phyloP scores from a whole-genome alignment of 1,139 yeast genomes.

The Geotrichum macrosporum region DNA sequence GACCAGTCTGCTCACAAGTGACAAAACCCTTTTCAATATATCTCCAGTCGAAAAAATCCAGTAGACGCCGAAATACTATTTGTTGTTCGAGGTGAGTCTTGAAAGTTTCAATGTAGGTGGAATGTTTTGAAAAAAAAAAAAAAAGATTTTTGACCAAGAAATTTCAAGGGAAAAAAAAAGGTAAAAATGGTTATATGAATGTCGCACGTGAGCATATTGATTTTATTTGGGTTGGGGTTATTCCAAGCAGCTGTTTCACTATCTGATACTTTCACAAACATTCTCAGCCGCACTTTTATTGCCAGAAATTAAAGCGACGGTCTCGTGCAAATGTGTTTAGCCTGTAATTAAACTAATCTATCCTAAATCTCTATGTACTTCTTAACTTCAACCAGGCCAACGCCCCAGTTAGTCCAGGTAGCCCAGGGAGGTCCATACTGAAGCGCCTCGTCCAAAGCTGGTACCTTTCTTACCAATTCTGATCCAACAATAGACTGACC shows the following conservation, averaged over 20 bases:
- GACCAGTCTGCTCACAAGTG: no score
- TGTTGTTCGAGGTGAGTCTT: background rate
- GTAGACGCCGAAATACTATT: background rate
- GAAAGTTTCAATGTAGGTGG: background rate
- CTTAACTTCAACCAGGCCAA: constrained; percentile 60
- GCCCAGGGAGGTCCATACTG: constrained; percentile 61
- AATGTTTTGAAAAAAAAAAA: background rate
- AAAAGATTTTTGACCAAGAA: background rate
- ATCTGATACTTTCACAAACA: no score
- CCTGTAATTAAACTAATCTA: no score
- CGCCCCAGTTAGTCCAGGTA: constrained; percentile 59
- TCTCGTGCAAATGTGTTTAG: no score
- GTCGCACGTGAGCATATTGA: no score
- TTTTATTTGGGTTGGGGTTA: background rate
- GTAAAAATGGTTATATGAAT: background rate
- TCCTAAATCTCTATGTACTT: constrained; percentile 44
- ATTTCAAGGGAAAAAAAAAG: background rate
- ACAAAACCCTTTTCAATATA: no score
- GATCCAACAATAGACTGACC: constrained; percentile 42
- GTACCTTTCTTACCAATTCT: constrained; percentile 44
- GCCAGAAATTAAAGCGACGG: no score
- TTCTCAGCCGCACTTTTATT: no score
- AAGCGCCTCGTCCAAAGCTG: constrained; percentile 65
- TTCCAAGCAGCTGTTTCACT: no score
- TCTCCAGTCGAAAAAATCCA: no score